phyloP scores from a whole-genome alignment of 495 filamentous ascomycete genomes.

The Xylaria castorea region DNA sequence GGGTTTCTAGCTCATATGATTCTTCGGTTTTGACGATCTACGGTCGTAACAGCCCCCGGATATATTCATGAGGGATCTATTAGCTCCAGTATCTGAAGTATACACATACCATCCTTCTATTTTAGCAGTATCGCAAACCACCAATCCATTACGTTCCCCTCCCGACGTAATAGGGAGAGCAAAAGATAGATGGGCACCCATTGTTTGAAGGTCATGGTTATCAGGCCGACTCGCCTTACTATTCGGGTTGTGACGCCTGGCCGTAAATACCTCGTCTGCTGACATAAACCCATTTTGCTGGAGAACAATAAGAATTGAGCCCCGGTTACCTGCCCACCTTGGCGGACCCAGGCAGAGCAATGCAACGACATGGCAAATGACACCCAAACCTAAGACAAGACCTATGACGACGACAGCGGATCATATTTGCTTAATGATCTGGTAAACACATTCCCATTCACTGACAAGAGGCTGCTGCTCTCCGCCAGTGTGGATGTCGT shows the following conservation, averaged over 20 bases:
- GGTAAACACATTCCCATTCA: not conserved
- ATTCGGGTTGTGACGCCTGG: not conserved
- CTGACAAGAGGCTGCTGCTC: not conserved
- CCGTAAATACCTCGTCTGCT: not conserved
- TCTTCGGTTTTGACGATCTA: conserved; percentile 10
- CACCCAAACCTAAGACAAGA: not conserved
- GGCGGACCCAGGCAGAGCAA: not conserved
- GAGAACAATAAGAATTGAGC: not conserved
- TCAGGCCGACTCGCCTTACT: not conserved
- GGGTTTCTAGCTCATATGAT: not conserved
- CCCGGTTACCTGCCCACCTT: not conserved
- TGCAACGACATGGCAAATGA: not conserved
- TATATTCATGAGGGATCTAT: not conserved
- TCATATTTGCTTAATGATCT: not conserved
- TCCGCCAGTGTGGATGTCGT: not conserved
- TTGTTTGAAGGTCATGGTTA: not conserved
- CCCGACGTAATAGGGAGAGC: not conserved
- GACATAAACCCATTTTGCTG: not conserved
- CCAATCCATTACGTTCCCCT: not conserved
- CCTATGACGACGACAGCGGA: not conserved
- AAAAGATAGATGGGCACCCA: not conserved
- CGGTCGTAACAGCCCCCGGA: not conserved
- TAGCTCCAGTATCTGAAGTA: not conserved
- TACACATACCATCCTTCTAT: not conserved
- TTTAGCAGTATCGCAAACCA: not conserved